Conservation (phyloP, 345 rosid species). For the Eucalyptus marginata region DNA sequence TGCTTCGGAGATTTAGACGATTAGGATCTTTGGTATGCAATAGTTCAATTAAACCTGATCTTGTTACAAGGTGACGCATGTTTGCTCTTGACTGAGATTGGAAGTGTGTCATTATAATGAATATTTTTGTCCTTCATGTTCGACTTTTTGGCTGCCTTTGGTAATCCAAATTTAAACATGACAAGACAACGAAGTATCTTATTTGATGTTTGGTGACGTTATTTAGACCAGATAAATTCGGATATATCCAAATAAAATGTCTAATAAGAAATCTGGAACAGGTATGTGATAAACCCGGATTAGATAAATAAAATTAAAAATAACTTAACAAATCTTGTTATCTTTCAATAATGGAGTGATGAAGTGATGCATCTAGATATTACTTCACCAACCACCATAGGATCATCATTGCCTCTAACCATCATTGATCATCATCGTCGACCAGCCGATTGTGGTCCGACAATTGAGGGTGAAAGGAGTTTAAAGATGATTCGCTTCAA, state of each 20-base stretch:
- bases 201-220: background rate
- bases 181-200: background rate
- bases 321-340: background rate
- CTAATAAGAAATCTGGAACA: background rate
- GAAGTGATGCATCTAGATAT: no score
- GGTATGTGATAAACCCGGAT: fast-evolving
- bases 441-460: background rate
- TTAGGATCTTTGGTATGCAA: background rate
- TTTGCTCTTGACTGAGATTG: background rate
- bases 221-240: background rate
- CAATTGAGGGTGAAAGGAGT: background rate
- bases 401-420: background rate
- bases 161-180: background rate
- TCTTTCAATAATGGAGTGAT: background rate
- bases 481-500: background rate
- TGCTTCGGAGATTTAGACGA: background rate
- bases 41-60: background rate
- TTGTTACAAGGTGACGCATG: background rate
- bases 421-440: background rate
- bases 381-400: no score
- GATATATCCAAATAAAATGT: background rate
- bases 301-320: background rate
- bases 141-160: background rate
- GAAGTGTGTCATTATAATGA: background rate
- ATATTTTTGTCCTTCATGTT: background rate